Conservation (phyloP, 2,329 filamentous ascomycete genomes). For the Paecilomyces niveus region DNA sequence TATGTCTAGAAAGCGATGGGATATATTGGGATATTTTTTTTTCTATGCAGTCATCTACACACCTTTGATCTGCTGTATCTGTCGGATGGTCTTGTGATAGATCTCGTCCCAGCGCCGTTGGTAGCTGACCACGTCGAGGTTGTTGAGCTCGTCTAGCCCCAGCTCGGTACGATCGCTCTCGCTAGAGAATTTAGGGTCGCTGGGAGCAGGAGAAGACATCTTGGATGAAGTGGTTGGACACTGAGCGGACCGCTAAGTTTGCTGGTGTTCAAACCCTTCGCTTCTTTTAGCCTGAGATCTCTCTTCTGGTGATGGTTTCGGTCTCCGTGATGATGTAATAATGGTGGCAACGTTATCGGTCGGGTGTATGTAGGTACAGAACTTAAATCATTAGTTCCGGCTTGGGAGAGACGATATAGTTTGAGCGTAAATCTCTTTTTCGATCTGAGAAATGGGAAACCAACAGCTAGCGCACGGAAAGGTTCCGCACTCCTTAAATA, state of each 20-base stretch:
- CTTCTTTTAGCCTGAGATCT: not conserved
- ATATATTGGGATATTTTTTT: too few relatives aligned
- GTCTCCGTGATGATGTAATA: not conserved
- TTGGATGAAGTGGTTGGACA: not conserved
- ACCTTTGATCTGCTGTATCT: slow-evolving; percentile 4
- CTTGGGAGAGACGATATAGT: not conserved
- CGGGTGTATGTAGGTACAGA: not conserved
- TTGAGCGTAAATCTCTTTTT: not conserved
- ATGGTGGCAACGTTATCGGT: not conserved
- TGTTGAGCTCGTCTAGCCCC: slow-evolving; percentile 1
- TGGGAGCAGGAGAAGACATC: not conserved
- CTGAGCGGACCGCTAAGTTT: not conserved
- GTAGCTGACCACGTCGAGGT: not conserved
- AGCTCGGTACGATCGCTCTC: not conserved
- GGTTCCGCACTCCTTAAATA: not conserved
- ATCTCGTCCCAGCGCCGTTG: slow-evolving; percentile 4
- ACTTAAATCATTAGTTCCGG: not conserved
- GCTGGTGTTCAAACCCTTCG: not conserved
- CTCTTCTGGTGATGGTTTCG: not conserved
- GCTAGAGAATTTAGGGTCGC: not conserved
- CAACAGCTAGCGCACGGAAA: not conserved
- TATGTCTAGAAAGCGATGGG: too few relatives aligned
- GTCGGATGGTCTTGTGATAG: slow-evolving; percentile 3
- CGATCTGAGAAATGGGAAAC: not conserved
- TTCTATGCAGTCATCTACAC: not conserved